A percentile compares a stretch with the other conserved stretches of the same genome.
phyloP scores from a whole-genome alignment of 345 rosid genomes.

The Adansonia digitata region DNA sequence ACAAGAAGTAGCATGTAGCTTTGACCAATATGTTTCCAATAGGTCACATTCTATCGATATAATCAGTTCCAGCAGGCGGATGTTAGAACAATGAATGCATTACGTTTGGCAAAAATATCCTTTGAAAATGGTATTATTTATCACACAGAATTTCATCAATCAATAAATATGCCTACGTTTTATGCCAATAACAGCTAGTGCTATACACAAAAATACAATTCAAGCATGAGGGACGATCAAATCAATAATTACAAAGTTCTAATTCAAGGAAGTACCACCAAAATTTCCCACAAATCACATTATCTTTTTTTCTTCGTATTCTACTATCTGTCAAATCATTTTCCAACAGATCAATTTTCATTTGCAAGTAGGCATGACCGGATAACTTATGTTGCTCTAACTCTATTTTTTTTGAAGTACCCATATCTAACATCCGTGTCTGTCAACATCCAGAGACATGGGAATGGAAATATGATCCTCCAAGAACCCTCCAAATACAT shows the following conservation, averaged over 20 bases:
- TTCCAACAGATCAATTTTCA: not conserved
- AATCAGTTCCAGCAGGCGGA: not conserved
- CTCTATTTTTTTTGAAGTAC: too few relatives aligned
- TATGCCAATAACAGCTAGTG: not conserved
- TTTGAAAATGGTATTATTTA: not conserved
- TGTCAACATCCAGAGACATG: too few relatives aligned
- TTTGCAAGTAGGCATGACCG: not conserved
- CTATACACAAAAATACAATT: not conserved
- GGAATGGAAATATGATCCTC: too few relatives aligned
- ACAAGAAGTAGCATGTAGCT: not conserved
- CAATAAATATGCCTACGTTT: not conserved
- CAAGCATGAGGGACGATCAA: not conserved
- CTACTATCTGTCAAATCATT: not conserved
- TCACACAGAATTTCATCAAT: not conserved
- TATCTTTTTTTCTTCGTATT: too few relatives aligned
- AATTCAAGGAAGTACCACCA: not conserved
- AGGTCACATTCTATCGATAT: too few relatives aligned
- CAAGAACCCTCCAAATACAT: too few relatives aligned
- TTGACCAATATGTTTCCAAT: not conserved
- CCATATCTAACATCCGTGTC: too few relatives aligned
- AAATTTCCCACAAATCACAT: not conserved
- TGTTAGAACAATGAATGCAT: not conserved
- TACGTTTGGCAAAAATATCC: not conserved
- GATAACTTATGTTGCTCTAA: too few relatives aligned
- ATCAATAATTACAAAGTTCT: not conserved